phyloP scores from a whole-genome alignment of 2,329 filamentous ascomycete species.

The Periconia macrospinosa region DNA sequence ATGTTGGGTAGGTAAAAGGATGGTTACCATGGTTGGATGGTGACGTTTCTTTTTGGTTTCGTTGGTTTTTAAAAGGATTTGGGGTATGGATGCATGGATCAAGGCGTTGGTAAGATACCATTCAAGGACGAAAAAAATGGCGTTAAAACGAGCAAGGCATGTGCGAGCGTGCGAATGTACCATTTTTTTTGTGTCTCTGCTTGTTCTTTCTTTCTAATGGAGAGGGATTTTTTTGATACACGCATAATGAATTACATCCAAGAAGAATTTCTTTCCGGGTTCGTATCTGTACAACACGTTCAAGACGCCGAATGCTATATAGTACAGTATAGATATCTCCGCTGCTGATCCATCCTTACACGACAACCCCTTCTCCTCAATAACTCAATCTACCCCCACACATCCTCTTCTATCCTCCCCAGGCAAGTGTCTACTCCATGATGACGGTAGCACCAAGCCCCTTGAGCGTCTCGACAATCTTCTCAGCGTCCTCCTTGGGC shows the following conservation, averaged over 20 bases:
- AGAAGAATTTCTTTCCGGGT: conserved; percentile 13
- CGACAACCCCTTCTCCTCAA: neutral
- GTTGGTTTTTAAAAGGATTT: neutral
- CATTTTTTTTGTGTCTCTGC: too few species aligned
- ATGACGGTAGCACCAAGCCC: conserved; percentile 82
- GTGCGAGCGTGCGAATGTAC: too few species aligned
- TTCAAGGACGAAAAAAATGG: neutral
- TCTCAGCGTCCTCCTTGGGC: conserved; percentile 98
- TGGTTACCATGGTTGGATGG: neutral
- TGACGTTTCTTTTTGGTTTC: too few species aligned
- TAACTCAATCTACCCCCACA: neutral
- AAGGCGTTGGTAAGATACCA: conserved; percentile 39
- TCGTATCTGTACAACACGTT: conserved; percentile 41
- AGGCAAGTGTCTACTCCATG: conserved; percentile 71
- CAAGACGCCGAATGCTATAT: conserved; percentile 33
- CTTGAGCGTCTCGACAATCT: conserved; percentile 95
- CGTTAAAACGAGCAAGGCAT: neutral
- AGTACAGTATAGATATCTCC: conserved; percentile 27
- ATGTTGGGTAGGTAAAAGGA: conserved; percentile 32
- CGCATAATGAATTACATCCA: conserved; percentile 32
- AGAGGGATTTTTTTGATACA: conserved; percentile 16
- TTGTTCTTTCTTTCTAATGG: neutral
- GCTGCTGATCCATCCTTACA: conserved; percentile 2
- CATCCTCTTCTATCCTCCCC: neutral
- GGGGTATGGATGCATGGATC: neutral